phyloP scores from a whole-genome alignment of 2,329 filamentous ascomycete species.

The Ophiostoma novo-ulmi region DNA sequence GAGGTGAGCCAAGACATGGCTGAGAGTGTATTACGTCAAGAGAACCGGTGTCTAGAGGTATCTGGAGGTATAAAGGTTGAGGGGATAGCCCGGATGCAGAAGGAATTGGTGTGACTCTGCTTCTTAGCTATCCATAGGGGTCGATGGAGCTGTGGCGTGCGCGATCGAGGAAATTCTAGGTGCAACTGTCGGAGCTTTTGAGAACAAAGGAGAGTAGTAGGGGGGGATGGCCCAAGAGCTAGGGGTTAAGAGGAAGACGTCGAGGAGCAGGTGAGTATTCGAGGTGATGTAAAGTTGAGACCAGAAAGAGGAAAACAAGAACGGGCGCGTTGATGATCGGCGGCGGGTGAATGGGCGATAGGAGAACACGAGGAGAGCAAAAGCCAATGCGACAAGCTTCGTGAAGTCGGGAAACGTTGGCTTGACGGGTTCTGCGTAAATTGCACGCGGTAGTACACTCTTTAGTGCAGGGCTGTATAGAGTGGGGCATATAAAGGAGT shows the following conservation, averaged over 20 bases:
- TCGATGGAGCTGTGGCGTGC: background rate
- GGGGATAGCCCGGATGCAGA: background rate
- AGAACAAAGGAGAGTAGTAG: background rate
- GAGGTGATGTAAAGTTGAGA: background rate
- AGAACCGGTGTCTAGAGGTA: background rate
- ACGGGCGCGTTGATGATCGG: background rate
- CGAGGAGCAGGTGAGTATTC: background rate
- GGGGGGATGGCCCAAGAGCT: background rate
- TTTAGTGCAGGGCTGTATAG: background rate
- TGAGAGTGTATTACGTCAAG: background rate
- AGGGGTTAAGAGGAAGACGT: background rate
- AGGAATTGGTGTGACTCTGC: background rate
- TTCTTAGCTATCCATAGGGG: background rate
- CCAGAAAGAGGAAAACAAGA: background rate
- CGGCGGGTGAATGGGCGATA: background rate
- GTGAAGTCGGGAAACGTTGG: background rate
- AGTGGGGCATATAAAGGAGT: background rate
- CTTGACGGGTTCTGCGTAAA: background rate
- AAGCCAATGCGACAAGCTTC: conserved; percentile 7
- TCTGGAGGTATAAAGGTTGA: background rate
- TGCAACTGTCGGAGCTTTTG: background rate
- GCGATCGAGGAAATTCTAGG: background rate
- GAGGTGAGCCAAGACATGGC: conserved; percentile 36
- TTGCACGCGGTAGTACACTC: background rate
- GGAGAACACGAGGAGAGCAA: background rate